Base-by-base conservation (phyloP, 768 basidiomycete genomes). In the Cystofilobasidium capitatum region DNA sequence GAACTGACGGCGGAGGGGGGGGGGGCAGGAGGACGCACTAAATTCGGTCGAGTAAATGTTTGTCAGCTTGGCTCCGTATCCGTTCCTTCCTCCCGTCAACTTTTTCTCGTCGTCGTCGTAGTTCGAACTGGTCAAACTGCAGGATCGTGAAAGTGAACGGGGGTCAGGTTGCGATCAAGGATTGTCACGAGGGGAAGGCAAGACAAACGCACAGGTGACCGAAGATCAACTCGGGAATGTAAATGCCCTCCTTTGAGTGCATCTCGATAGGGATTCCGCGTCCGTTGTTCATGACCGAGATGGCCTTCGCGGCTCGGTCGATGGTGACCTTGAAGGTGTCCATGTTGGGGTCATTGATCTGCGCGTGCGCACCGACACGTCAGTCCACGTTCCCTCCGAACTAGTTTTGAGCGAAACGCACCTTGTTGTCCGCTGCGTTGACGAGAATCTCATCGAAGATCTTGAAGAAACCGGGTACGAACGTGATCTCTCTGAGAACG, bases 81-180 rank as follows among this genome's bases (percentile, higher is more conserved):
- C 96, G 74, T 99, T 99, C 74, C 96, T 86, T 77, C 96, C 96
- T 78, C 96, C 96, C 0, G 92, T 97, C 58, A 98, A 83, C 79
- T 96, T 97, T 83, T 92, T 96, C 80, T 99, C 93, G 77, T 92
- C 88, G 73, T 99, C 96, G 77, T 99, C 94, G 74, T 94, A 98
- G 80, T 98, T 98, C 54, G 91, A 94, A 14, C 88, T 89, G 1
- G 94, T 89, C 29, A 97, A 82, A 22, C 77, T 78, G 47, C 14
- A 64, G 31, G 26, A 59, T 60, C 58, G 40, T 9, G 29, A 5
- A 13, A 31, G 29, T 1, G 16, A 64, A n/a, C 14, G 10, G 44
- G 20, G 1, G 14, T 1, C 1, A 7, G 0, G 8, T 62, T 14
- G 57, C 60, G 2, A 16, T 0, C 44, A 16, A 29, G 26, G 10